phyloP scores from a whole-genome alignment of 495 filamentous ascomycete genomes.

The Copromyces sp. region DNA sequence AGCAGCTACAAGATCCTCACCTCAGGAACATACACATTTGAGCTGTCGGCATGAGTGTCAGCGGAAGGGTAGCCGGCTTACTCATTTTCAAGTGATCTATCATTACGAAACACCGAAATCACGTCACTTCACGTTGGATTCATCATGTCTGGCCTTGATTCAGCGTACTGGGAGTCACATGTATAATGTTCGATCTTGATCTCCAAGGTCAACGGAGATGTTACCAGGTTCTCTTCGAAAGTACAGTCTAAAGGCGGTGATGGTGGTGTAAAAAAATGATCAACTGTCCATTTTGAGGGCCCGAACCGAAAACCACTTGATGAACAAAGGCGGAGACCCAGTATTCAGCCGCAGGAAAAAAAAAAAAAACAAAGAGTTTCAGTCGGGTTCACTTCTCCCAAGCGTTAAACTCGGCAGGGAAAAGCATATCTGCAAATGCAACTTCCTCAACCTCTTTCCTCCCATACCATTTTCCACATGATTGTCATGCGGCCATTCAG shows the following conservation, averaged over 20 bases:
- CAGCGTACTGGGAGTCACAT: neutral
- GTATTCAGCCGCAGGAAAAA: neutral
- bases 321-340: neutral
- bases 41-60: neutral
- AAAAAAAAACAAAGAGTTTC: neutral
- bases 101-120: neutral
- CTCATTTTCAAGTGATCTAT: neutral
- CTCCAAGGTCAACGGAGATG: neutral
- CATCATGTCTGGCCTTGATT: neutral
- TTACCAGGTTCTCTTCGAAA: neutral
- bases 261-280: neutral
- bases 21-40: neutral
- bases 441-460: neutral
- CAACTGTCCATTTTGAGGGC: neutral
- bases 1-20: neutral
- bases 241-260: conserved; percentile 1
- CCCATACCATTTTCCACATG: neutral
- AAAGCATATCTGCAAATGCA: neutral
- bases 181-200: neutral
- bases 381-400: neutral
- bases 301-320: neutral
- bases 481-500: neutral
- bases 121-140: neutral
- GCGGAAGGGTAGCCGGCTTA: neutral
- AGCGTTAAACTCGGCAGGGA: neutral